These are phyloP conservation scores for Trichoderma oligosporum DNA, from an alignment of 2,329 filamentous ascomycete species.

Conservation along the genomic window DNA sequence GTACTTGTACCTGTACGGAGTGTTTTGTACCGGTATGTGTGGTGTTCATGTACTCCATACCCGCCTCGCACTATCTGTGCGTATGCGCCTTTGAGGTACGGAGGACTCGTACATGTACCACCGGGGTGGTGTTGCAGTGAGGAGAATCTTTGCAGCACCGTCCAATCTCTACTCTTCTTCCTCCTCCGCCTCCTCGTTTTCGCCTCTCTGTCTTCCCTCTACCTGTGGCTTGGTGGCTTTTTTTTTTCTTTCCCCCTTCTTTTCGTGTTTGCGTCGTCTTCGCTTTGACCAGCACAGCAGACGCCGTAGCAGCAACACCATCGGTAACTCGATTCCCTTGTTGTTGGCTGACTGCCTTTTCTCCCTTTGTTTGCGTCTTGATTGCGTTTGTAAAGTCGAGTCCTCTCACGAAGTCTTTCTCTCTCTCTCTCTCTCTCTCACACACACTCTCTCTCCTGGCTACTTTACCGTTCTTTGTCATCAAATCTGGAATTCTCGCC, in stretches of 20 bases:
- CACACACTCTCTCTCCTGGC: slow-evolving; percentile 4
- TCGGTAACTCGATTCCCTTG: slow-evolving; percentile 3
- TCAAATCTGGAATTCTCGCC: slow-evolving; percentile 31
- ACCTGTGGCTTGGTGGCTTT: slow-evolving; percentile 16
- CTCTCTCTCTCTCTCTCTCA: too few species aligned
- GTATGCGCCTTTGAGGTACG: not conserved
- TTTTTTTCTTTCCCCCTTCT: slow-evolving; percentile 1
- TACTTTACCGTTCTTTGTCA: slow-evolving; percentile 17
- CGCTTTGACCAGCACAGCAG: slow-evolving; percentile 13
- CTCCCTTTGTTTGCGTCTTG: slow-evolving; percentile 16
- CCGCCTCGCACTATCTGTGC: not conserved
- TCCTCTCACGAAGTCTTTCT: slow-evolving; percentile 8
- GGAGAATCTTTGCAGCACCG: slow-evolving; percentile 5
- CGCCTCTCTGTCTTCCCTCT: slow-evolving; percentile 16
- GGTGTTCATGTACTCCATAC: too few species aligned
- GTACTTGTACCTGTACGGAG: not conserved
- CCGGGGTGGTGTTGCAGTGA: slow-evolving; percentile 13
- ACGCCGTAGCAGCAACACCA: slow-evolving; percentile 14
- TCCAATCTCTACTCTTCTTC: slow-evolving; percentile 10
- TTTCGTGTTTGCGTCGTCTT: slow-evolving; percentile 22
- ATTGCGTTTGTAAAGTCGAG: slow-evolving; percentile 15
- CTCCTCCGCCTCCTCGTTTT: slow-evolving; percentile 20
- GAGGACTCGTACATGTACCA: not conserved
- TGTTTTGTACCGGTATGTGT: too few species aligned
- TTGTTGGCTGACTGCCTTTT: slow-evolving; percentile 9